Evolutionary conservation across 2,329 filamentous ascomycete species (phyloP), one percentile per base, ranked within the genome.

Genomic region (Colletotrichum shisoi): DNA sequence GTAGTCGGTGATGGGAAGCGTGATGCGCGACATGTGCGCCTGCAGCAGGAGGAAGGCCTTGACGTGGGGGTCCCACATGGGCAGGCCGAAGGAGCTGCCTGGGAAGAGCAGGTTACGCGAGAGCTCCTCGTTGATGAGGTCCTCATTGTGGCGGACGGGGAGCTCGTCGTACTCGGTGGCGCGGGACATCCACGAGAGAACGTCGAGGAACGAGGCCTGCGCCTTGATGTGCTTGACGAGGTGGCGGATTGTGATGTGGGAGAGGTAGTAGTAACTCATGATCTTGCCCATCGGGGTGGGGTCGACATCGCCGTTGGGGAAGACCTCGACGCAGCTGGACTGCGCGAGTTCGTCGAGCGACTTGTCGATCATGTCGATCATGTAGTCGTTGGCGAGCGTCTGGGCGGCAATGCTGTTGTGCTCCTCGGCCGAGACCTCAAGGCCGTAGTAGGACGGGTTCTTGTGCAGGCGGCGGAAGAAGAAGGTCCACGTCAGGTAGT

Each of bases 401-500:
- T 97, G 94, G 0, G 96, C 94, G 7, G 87, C 85, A 37, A 93
- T 88, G 9, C 90, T 94, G 76, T 93, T 96, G 79, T 97, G 93
- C 72, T 97, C 93, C 72, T 97, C 94, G 0, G 92, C 90, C 0
- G 92, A 92, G 51, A 99, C 95, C 75, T 97, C 91, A 0, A 99
- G 88, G 0, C 96, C 96, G 73, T 99, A 99, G 80, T 97, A 99
- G 0, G 94, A 96, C 1, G 95, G 95, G 73, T 99, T 99, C 83
- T 99, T 99, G 82, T 99, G 95, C 45, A 99, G 81, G 12, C 95
- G 86, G 3, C 96, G 88, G 85, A 99, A 99, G 86, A 99, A 99
- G 82, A 99, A 99, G 0, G 96, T 99, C 95, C 96, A 99, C 0
- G 95, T 99, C 60, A 99, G 81, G 75, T 99, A 99, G 78, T 99